These are phyloP conservation scores for Alternaria angustiovoidea DNA, from an alignment of 2,329 filamentous ascomycete genomes.

Conservation along the genomic window DNA sequence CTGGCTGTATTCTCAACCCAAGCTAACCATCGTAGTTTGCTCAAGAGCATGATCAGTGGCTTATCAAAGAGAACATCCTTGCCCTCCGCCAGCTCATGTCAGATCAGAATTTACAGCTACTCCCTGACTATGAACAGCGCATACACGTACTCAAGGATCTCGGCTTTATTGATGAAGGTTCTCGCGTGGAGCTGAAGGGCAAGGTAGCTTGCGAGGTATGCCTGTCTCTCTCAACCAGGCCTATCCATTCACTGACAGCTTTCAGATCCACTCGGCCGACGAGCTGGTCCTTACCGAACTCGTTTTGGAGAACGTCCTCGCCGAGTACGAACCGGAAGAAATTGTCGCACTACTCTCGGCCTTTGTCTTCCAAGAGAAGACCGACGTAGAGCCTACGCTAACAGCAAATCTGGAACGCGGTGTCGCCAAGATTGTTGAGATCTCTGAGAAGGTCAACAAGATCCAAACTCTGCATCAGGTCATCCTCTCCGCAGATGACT, in stretches of 20 bases:
- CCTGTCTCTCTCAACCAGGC: neutral
- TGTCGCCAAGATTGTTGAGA: conserved; percentile 83
- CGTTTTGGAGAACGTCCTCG: conserved; percentile 94
- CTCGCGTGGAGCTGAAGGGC: conserved; percentile 92
- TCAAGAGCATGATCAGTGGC: conserved; percentile 96
- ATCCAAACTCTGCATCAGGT: conserved; percentile 92
- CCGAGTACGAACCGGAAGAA: conserved; percentile 93
- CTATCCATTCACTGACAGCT: conserved; percentile 13
- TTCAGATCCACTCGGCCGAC: conserved; percentile 87
- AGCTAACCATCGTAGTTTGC: conserved; percentile 69
- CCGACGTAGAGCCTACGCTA: conserved; percentile 78
- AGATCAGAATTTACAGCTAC: conserved; percentile 92
- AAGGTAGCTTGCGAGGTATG: conserved; percentile 91
- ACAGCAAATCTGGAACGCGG: conserved; percentile 84
- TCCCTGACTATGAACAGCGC: conserved; percentile 96
- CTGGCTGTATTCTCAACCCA: neutral
- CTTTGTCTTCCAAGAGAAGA: conserved; percentile 99
- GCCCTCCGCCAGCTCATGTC: conserved; percentile 89
- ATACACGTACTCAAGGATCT: conserved; percentile 91
- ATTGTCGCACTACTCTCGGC: conserved; percentile 92
- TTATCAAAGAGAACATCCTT: conserved; percentile 91
- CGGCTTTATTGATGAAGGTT: conserved; percentile 86
- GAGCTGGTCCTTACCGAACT: conserved; percentile 96
- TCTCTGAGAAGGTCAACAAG: conserved; percentile 90
- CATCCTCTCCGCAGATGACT: conserved; percentile 86